phyloP scores from a whole-genome alignment of 2,329 filamentous ascomycete genomes.

The Botrytis squamosa region DNA sequence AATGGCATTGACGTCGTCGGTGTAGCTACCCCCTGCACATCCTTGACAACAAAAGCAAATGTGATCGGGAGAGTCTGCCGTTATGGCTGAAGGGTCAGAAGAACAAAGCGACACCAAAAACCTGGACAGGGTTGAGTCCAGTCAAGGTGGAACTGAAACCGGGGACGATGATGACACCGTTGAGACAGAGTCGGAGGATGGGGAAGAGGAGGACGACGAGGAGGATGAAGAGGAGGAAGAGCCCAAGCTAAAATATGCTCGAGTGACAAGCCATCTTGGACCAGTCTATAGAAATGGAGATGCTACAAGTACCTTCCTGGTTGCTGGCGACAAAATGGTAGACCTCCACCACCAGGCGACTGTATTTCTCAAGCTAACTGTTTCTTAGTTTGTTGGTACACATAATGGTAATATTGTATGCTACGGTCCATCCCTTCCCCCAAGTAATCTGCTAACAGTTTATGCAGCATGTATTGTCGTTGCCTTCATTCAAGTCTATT shows the following conservation, averaged over 20 bases:
- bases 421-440: constrained; percentile 31
- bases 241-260: constrained; percentile 88
- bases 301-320: constrained; percentile 86
- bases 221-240: constrained; percentile 87
- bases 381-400: constrained; percentile 75
- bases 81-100: constrained; percentile 38
- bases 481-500: constrained; percentile 78
- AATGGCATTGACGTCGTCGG: constrained; percentile 31
- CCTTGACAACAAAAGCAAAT: constrained; percentile 35
- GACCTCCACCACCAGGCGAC: constrained; percentile 29
- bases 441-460: constrained; percentile 33
- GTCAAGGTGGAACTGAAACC: constrained; percentile 25
- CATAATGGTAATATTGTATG: constrained; percentile 95
- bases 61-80: constrained; percentile 35
- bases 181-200: constrained; percentile 45
- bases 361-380: constrained; percentile 37
- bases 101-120: constrained; percentile 34
- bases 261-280: constrained; percentile 76
- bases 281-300: constrained; percentile 91
- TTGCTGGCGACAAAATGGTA: constrained; percentile 97
- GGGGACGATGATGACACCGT: constrained; percentile 34
- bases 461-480: constrained; percentile 73
- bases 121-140: constrained; percentile 29
- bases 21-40: constrained; percentile 25
- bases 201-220: constrained; percentile 64